Base-by-base conservation (phyloP, 2,329 filamentous ascomycete genomes). In the Rutstroemia sydowiana region DNA sequence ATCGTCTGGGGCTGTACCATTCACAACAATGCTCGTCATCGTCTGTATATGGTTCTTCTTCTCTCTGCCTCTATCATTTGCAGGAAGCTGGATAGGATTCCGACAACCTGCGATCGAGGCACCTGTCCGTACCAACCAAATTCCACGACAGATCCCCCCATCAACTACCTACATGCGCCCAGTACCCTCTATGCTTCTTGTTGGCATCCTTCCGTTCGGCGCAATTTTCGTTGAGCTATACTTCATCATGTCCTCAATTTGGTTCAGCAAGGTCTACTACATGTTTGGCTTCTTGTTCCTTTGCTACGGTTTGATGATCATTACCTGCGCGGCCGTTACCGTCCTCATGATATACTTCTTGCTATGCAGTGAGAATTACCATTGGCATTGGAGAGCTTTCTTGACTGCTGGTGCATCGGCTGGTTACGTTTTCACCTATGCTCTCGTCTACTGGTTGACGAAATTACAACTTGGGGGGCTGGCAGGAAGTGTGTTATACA, bases 231-330 rank as follows among this genome's bases (percentile, higher is more conserved):
- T 97, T 43, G 93, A 98, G 73, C 82, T 98, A 2, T 97, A 95
- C 77, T 97, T 97, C 71, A 96, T 98, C 74, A 95, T 98, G 88
- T 95, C 85, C 72, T 95, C 88, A 23, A 92, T 98, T 67, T 98
- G 93, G 93, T 95, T 95, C 71, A 92, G 85, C 74, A 89, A 93
- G 71, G 93, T 98, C 60, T 98, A 98, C 77, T 98, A 98, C 78
- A 98, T 98, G 93, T 98, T 98, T 64, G 93, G 93, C 20, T 98
- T 98, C 77, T 75, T 98, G 32, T 98, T 98, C 76, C 79, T 98
- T 52, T 96, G 91, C 76, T 98, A 95, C 66, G 91, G 88, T 10
- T 79, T 98, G 45, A 96, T 98, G 90, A 89, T 97, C 62, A 87
- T 95, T 62, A 97, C 93, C 1, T 90, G 87, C 54, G 92, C 92